These are phyloP conservation scores for Cutaneotrichosporon cavernicola DNA, from an alignment of 1,284 basidiomycete species.

Conservation along the genomic window DNA sequence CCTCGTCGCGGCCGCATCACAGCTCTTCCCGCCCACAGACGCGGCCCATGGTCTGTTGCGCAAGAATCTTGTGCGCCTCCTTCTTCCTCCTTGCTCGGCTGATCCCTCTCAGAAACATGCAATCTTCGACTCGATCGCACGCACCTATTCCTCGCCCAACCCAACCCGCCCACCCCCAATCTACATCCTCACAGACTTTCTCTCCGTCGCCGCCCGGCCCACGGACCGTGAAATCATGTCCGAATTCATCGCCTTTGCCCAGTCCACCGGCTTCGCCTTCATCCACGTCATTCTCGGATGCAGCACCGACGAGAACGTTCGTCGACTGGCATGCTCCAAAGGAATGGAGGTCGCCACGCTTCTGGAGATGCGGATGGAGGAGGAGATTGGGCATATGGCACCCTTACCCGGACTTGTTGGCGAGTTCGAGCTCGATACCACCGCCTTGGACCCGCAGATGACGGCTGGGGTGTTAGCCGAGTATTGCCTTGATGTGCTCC, in stretches of 20 bases:
- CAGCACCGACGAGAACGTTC: constrained; percentile 26
- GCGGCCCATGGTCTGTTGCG: constrained; percentile 18
- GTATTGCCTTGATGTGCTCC: constrained; percentile 35
- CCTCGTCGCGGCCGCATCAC: constrained; percentile 22
- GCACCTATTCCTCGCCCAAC: constrained; percentile 15
- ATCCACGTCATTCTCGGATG: constrained; percentile 36
- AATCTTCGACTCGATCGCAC: constrained; percentile 21
- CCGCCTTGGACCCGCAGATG: constrained; percentile 21
- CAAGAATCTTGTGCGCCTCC: constrained; percentile 21
- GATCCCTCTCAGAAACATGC: constrained; percentile 20
- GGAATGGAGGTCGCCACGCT: constrained; percentile 23
- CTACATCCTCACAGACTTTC: constrained; percentile 25
- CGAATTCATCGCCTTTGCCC: constrained; percentile 22
- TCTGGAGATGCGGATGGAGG: constrained; percentile 38
- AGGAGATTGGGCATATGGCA: constrained; percentile 34
- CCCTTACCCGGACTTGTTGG: constrained; percentile 28
- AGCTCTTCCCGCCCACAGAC: constrained; percentile 18
- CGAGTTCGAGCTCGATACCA: constrained; percentile 41
- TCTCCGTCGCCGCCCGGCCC: constrained; percentile 22
- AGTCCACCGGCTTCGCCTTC: constrained; percentile 20
- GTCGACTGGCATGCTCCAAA: background rate
- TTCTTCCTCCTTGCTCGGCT: background rate
- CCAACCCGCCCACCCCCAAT: constrained; percentile 10
- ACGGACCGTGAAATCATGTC: constrained; percentile 22
- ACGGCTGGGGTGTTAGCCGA: constrained; percentile 33